A percentile compares a stretch with the other conserved stretches of the same genome.
These are phyloP conservation scores for Leucaena leucocephala DNA, from an alignment of 306 rosid species.

Conservation along the genomic window DNA sequence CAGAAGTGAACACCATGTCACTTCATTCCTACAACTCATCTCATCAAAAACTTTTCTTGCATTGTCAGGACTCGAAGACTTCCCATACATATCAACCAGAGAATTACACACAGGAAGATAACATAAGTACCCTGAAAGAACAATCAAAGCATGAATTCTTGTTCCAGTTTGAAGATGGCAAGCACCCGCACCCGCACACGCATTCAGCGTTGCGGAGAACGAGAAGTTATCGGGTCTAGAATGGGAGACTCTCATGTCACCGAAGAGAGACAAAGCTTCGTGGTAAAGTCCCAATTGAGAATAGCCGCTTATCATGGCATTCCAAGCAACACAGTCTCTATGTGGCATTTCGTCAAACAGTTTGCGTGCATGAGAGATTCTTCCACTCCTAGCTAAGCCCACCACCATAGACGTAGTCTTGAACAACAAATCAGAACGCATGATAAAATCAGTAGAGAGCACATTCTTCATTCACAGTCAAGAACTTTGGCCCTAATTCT, in stretches of 20 bases:
- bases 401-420: slow-evolving; percentile 57
- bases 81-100: slow-evolving; percentile 77
- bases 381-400: slow-evolving; percentile 44
- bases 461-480: background rate
- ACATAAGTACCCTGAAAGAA: slow-evolving; percentile 56
- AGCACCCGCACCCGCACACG: slow-evolving; percentile 64
- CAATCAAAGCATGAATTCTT: slow-evolving; percentile 55
- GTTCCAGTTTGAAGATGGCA: slow-evolving; percentile 45
- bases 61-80: slow-evolving; percentile 57
- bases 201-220: slow-evolving; percentile 56
- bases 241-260: slow-evolving; percentile 51
- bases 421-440: slow-evolving; percentile 52
- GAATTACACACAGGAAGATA: slow-evolving; percentile 64
- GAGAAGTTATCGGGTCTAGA: slow-evolving; percentile 62
- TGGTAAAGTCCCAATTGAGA: slow-evolving; percentile 58
- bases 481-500: background rate
- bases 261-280: slow-evolving; percentile 56
- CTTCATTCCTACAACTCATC: slow-evolving; percentile 57
- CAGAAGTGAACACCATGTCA: slow-evolving; percentile 74
- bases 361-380: slow-evolving; percentile 61
- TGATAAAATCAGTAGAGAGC: background rate
- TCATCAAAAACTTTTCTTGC: slow-evolving; percentile 72
- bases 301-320: slow-evolving; percentile 71
- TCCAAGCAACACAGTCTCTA: slow-evolving; percentile 74
- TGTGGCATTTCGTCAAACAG: slow-evolving; percentile 66